phyloP scores from a whole-genome alignment of 805 yeast species.

The Kluyveromyces nonfermentans region DNA sequence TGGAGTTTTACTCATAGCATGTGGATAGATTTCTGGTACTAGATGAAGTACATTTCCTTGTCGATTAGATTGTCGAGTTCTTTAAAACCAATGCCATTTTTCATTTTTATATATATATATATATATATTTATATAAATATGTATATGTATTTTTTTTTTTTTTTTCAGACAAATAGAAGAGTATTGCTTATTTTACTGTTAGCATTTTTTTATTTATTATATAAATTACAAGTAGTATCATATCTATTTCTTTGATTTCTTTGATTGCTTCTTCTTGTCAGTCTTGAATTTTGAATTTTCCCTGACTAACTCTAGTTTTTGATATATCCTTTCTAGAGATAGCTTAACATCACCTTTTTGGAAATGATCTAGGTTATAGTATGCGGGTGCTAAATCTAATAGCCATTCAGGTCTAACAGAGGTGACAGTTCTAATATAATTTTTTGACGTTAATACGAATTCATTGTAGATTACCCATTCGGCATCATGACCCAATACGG shows the following conservation, averaged over 20 bases:
- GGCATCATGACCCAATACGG: conserved; percentile 77
- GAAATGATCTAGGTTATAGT: conserved; percentile 55
- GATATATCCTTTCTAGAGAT: conserved; percentile 52
- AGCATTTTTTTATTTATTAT: too few relatives aligned
- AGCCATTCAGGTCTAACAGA: conserved; percentile 88
- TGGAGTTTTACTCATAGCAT: not conserved
- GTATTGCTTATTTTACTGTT: too few relatives aligned
- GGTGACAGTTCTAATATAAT: conserved; percentile 91
- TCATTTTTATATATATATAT: too few relatives aligned
- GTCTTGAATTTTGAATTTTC: conserved; percentile 23
- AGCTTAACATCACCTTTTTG: conserved; percentile 63
- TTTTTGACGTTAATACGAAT: conserved; percentile 86
- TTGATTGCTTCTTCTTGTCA: conserved; percentile 15
- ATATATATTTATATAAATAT: too few relatives aligned
- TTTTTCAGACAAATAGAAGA: too few relatives aligned
- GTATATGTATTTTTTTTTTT: too few relatives aligned
- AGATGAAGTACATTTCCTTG: not conserved
- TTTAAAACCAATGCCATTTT: not conserved
- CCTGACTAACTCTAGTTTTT: conserved; percentile 38
- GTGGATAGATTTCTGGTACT: not conserved
- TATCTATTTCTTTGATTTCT: conserved; percentile 11
- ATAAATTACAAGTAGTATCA: not conserved
- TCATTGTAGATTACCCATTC: conserved; percentile 96
- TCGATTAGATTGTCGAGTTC: not conserved
- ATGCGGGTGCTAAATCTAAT: conserved; percentile 63